These are phyloP conservation scores for Chrysosporium queenslandicum DNA, from an alignment of 2,329 filamentous ascomycete species.

Conservation along the genomic window DNA sequence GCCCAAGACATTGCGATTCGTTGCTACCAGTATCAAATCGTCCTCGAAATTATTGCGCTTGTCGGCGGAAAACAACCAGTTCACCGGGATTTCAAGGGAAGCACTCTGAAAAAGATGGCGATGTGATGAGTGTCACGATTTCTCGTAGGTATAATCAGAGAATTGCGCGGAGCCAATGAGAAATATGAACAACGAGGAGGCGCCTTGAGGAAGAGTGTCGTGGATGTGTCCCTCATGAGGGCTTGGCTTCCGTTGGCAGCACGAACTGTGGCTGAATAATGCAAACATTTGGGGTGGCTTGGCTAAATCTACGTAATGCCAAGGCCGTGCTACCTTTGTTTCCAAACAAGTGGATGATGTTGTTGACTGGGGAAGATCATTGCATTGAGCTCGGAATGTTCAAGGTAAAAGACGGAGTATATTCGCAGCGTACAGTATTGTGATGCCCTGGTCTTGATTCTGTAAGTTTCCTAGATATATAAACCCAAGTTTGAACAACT, in stretches of 20 bases:
- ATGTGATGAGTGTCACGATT: too few species aligned
- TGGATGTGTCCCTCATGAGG: neutral
- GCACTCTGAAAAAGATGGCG: neutral
- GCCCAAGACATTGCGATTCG: constrained; percentile 18
- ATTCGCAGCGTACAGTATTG: too few species aligned
- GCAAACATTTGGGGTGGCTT: constrained; percentile 3
- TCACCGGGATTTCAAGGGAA: neutral
- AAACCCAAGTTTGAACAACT: too few species aligned
- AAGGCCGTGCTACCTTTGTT: neutral
- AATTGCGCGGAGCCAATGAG: too few species aligned
- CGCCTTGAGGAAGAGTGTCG: neutral
- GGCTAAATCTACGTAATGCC: constrained; percentile 5
- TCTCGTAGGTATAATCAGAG: too few species aligned
- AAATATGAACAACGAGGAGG: too few species aligned
- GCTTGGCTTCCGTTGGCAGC: neutral
- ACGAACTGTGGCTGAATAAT: constrained; percentile 5
- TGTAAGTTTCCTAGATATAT: too few species aligned
- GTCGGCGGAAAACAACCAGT: neutral
- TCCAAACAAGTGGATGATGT: neutral
- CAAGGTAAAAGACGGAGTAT: too few species aligned
- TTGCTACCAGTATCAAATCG: neutral
- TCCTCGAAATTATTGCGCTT: neutral
- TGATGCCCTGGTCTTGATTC: too few species aligned
- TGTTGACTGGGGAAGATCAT: too few species aligned
- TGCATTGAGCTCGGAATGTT: too few species aligned